phyloP scores from a whole-genome alignment of 176 grass and related monocot genomes.

The Rhynchospora pubera region DNA sequence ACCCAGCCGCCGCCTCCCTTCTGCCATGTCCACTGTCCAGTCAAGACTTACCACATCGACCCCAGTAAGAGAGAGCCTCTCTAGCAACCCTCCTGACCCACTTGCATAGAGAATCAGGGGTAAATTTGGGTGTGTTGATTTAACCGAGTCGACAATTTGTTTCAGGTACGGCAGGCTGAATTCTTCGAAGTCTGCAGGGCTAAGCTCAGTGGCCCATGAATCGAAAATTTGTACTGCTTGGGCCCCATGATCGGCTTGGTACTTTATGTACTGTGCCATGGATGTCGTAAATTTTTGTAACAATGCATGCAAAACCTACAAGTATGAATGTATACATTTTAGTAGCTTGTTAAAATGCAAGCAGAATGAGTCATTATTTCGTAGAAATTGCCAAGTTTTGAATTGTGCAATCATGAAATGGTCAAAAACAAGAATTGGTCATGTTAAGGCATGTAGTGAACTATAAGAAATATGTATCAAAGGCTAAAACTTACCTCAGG shows the following conservation, averaged over 20 bases:
- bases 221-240: slow-evolving; percentile 97
- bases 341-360: neutral
- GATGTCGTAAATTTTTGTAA: slow-evolving; percentile 77
- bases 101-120: slow-evolving; percentile 96
- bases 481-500: slow-evolving; percentile 42
- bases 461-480: neutral
- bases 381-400: neutral
- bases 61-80: slow-evolving; percentile 72
- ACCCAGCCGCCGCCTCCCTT: slow-evolving; percentile 82
- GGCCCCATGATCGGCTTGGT: slow-evolving; percentile 90
- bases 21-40: slow-evolving; percentile 96
- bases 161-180: slow-evolving; percentile 92
- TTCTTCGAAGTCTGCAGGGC: slow-evolving; percentile 88
- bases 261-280: slow-evolving; percentile 75
- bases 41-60: slow-evolving; percentile 96
- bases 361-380: neutral
- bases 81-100: slow-evolving; percentile 86
- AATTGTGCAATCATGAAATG: neutral
- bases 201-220: slow-evolving; percentile 95
- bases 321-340: neutral
- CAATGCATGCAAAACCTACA: slow-evolving; percentile 82
- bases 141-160: slow-evolving; percentile 79
- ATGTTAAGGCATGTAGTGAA: neutral
- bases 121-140: slow-evolving; percentile 70
- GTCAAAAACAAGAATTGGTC: neutral